Percentiles rank a stretch among this genome's conserved stretches.
Evolutionary conservation across 495 filamentous ascomycete species (phyloP).

Genomic region (Tirmania nivea): DNA sequence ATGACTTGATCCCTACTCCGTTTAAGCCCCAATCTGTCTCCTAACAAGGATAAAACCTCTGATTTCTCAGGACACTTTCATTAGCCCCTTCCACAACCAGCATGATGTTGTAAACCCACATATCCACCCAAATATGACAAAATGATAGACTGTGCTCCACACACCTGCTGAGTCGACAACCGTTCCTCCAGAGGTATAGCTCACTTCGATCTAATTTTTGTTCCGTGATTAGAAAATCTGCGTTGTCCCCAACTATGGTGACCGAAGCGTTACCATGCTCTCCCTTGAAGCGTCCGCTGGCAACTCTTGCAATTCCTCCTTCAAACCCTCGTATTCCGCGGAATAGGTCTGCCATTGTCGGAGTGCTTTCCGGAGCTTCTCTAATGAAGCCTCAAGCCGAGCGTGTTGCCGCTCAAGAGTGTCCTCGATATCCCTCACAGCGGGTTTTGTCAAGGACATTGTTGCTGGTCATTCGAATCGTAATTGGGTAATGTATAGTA

Average conservation of each 20-base stretch:
- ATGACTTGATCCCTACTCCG: constrained; percentile 35
- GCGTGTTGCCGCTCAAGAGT: constrained; percentile 51
- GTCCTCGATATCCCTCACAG: not conserved
- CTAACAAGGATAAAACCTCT: constrained; percentile 43
- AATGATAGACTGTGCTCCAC: not conserved
- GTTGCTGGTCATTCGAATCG: not conserved
- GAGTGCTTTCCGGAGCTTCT: constrained; percentile 51
- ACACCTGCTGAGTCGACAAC: constrained; percentile 37
- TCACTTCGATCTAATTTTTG: constrained; percentile 20
- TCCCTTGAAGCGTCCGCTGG: constrained; percentile 27
- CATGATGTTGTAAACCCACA: constrained; percentile 9
- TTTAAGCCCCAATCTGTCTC: constrained; percentile 28
- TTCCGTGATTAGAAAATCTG: constrained; percentile 1
- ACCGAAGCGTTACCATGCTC: constrained; percentile 24
- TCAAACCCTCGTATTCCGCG: constrained; percentile 71
- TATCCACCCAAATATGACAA: not conserved
- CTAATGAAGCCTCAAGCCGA: constrained; percentile 52
- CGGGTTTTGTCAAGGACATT: constrained; percentile 1
- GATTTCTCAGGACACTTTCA: constrained; percentile 7
- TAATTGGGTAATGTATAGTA: not conserved
- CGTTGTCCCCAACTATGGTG: too few relatives aligned
- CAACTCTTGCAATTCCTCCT: constrained; percentile 45
- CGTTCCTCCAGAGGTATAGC: constrained; percentile 28
- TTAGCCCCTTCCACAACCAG: too few relatives aligned
- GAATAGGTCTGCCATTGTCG: constrained; percentile 78